Conservation (phyloP, 108 stramenopile species). For the Discostella stelligeroides region DNA sequence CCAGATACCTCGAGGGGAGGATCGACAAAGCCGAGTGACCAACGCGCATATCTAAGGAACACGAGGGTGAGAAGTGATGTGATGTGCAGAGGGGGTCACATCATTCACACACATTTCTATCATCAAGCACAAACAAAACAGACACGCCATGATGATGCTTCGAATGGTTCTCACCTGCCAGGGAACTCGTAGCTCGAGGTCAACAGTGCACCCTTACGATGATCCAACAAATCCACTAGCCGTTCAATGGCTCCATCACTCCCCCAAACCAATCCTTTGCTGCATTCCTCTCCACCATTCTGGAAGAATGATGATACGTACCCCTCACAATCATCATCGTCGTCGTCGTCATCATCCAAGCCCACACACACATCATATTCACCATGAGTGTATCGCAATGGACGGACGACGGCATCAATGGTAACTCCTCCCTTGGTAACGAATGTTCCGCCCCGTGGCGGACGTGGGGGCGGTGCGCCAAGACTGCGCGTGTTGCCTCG, state of each 20-base stretch:
- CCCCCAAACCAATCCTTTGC: conserved; percentile 34
- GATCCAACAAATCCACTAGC: conserved; percentile 86
- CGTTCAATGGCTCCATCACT: conserved; percentile 79
- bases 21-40: conserved; percentile 93
- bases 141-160: background rate
- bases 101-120: background rate
- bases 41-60: conserved; percentile 75
- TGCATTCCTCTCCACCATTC: conserved; percentile 16
- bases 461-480: conserved; percentile 80
- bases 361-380: conserved; percentile 12
- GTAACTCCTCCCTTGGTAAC: conserved; percentile 87
- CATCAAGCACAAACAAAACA: background rate
- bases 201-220: conserved; percentile 83
- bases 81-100: too few species aligned
- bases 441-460: conserved; percentile 72
- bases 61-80: conserved; percentile 6
- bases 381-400: conserved; percentile 49
- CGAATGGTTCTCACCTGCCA: conserved; percentile 67
- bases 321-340: conserved; percentile 20
- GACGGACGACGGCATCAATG: conserved; percentile 78
- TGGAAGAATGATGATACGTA: conserved; percentile 38
- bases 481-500: conserved; percentile 52
- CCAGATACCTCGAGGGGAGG: conserved; percentile 92
- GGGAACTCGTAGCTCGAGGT: conserved; percentile 95
- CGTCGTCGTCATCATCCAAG: background rate